These are phyloP conservation scores for Brettanomyces naardenensis DNA, from an alignment of 805 yeast genomes.

Conservation along the genomic window DNA sequence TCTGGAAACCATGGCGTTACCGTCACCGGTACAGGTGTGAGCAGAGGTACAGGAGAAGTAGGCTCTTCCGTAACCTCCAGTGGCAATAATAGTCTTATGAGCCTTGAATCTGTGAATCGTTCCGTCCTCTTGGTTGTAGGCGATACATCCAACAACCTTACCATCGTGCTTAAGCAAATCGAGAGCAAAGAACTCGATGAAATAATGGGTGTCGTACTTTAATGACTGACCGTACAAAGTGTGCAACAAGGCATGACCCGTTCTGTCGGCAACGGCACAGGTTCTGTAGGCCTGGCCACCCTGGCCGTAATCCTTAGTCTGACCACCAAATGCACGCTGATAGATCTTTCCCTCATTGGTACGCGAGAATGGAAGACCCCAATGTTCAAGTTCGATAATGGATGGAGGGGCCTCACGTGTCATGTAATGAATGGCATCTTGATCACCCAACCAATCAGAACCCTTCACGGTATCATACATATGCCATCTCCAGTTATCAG, in stretches of 20 bases:
- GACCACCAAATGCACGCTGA: constrained; percentile 99
- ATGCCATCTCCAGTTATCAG: constrained; percentile 99
- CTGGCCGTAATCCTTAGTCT: constrained; percentile 88
- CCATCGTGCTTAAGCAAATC: constrained; percentile 94
- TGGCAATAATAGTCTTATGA: constrained; percentile 92
- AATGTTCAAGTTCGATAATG: constrained; percentile 94
- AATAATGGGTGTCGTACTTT: constrained; percentile 95
- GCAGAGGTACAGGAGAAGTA: constrained; percentile 99
- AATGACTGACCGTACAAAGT: constrained; percentile 94
- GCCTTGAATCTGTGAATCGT: constrained; percentile 96
- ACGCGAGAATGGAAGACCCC: constrained; percentile 97
- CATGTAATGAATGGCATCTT: constrained; percentile 98
- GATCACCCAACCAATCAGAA: constrained; percentile 99
- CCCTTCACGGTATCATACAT: constrained; percentile 99
- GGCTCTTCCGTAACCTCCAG: constrained; percentile 98
- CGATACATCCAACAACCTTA: constrained; percentile 93
- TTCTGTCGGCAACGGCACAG: constrained; percentile 98
- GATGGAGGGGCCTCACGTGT: constrained; percentile 96
- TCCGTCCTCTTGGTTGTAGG: constrained; percentile 98
- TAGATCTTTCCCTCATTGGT: constrained; percentile 93
- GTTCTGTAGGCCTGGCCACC: constrained; percentile 99
- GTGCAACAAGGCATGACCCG: constrained; percentile 96
- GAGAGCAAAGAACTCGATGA: constrained; percentile 94
- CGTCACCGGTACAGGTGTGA: constrained; percentile 99
- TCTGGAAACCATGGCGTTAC: constrained; percentile 95